Evolutionary conservation across 208 protist genomes (phyloP), one percentile per base, ranked within the genome.

Genomic region (Leishmania mexicana): DNA sequence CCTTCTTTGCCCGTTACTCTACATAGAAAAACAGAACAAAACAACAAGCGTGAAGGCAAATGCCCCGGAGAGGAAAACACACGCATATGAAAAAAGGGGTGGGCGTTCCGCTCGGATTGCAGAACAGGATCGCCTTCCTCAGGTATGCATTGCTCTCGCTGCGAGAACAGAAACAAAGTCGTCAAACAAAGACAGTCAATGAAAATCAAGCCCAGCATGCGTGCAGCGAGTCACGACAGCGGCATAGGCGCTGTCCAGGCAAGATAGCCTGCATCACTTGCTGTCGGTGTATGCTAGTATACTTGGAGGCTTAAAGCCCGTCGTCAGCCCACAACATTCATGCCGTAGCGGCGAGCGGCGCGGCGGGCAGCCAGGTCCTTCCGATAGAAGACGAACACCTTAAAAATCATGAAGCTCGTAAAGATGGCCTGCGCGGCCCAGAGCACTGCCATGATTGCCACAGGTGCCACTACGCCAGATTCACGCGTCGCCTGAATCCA

Each of bases 341-440:
- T 7, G 31, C 78, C 35, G 17, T 89, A 75, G 47, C 79, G 79
- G 71, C 85, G 81, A 38, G 78, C 81, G 13, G 83, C 81, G n/a
- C 87, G 86, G 38, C 91, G 89, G 17, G 86, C 87, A 17, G 81
- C 87, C 47, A 96, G 81, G 82, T 96, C 93, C 28, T 81, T 76
- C 53, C 93, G 90, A 67, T 96, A 96, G 76, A 85, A 93, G 17
- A 88, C 88, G 74, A 90, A 96, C n/a, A 85, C 75, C 73, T 83
- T 86, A 47, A 83, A 31, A 40, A 94, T 75, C 79, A 91, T 86
- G 70, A 85, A 96, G 51, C 74, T 80, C 19, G 87, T 85, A 51
- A 93, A 89, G 45, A 79, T 60, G 47, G 81, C 85, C 76, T 96
- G 83, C 15, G 71, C 57, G 10, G 57, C 70, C 91, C 93, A 96